A percentile compares a stretch with the other conserved stretches of the same genome.
Conservation (phyloP, 345 rosid genomes). For the Eutrema heterophyllum region DNA sequence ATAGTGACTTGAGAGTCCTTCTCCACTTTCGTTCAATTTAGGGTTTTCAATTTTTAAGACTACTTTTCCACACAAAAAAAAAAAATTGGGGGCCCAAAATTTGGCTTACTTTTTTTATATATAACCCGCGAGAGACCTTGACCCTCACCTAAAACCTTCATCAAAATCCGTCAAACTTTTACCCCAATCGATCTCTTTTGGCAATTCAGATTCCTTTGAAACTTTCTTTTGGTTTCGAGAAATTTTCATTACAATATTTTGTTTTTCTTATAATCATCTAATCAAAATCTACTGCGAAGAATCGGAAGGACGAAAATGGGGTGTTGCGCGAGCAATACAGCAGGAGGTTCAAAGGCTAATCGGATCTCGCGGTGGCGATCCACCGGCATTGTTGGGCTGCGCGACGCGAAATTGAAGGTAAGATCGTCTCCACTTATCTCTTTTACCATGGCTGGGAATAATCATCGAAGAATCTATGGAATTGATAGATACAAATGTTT, state of each 20-base stretch:
- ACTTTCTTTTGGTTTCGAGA: constrained; percentile 13
- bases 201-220: constrained; percentile 16
- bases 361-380: constrained; percentile 88
- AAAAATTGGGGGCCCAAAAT: not conserved
- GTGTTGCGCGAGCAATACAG: constrained; percentile 65
- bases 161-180: not conserved
- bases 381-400: constrained; percentile 88
- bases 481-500: not conserved
- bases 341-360: constrained; percentile 61
- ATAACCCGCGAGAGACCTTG: constrained; percentile 23
- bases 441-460: not conserved
- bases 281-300: not conserved
- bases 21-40: not conserved
- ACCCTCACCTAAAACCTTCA: constrained; percentile 30
- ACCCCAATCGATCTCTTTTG: not conserved
- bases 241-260: not conserved
- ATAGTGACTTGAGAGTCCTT: too few species aligned
- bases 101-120: not conserved
- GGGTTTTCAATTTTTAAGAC: not conserved
- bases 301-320: constrained; percentile 51
- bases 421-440: not conserved
- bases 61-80: not conserved
- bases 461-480: not conserved
- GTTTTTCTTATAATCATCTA: not conserved
- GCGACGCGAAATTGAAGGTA: constrained; percentile 91